A percentile compares a stretch with the other conserved stretches of the same genome.
Evolutionary conservation across 1,284 basidiomycete genomes (phyloP).

Genomic region (Sanguinoderma infundibulare): DNA sequence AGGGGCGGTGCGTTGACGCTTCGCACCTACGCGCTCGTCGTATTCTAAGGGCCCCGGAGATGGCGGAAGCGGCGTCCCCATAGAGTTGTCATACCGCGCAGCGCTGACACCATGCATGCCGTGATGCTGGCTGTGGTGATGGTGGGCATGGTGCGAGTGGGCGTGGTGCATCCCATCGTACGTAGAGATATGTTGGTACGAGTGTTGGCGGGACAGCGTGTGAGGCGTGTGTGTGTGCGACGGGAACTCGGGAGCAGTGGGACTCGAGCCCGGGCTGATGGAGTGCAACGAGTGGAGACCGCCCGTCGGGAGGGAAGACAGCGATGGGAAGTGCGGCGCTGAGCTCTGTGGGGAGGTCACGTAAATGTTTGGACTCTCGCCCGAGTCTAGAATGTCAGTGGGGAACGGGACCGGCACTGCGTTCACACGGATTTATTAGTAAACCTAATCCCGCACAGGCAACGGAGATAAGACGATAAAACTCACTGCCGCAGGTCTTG

Average conservation of each 20-base stretch:
- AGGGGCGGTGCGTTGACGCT: slow-evolving; percentile 41
- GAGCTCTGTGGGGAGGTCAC: slow-evolving; percentile 65
- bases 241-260: slow-evolving; percentile 67
- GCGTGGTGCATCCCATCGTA: slow-evolving; percentile 3
- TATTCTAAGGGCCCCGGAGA: slow-evolving; percentile 39
- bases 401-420: slow-evolving; percentile 67
- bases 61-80: slow-evolving; percentile 36
- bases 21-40: slow-evolving; percentile 36
- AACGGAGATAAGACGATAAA: not conserved
- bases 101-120: slow-evolving; percentile 26
- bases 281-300: slow-evolving; percentile 43
- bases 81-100: slow-evolving; percentile 35
- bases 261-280: slow-evolving; percentile 64
- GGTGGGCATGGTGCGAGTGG: slow-evolving; percentile 15
- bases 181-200: slow-evolving; percentile 4
- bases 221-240: slow-evolving; percentile 42
- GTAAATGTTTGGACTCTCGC: slow-evolving; percentile 66
- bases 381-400: slow-evolving; percentile 57
- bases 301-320: slow-evolving; percentile 33
- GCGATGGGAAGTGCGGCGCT: slow-evolving; percentile 36
- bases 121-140: slow-evolving; percentile 24
- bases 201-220: slow-evolving; percentile 42
- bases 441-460: not conserved
- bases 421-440: not conserved
- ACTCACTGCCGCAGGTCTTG: slow-evolving; percentile 54